These are phyloP conservation scores for Glycine soja DNA, from an alignment of 306 rosid genomes.

Conservation along the genomic window DNA sequence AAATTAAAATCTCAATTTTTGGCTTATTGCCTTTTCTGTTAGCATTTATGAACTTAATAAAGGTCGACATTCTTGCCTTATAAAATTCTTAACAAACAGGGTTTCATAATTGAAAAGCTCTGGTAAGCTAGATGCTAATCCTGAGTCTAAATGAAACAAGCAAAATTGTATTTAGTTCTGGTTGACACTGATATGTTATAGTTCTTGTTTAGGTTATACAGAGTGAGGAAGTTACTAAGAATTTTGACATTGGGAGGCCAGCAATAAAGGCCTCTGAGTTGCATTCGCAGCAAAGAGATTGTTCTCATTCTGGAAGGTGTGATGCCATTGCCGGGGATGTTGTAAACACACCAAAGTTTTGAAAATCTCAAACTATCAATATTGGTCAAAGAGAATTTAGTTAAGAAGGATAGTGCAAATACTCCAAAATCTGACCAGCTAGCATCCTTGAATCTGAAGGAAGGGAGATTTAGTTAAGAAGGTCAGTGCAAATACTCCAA, in stretches of 20 bases:
- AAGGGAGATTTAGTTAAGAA: no score
- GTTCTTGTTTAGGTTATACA: constrained; percentile 46
- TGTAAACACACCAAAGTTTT: constrained; percentile 40
- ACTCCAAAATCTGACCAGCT: constrained; percentile 89
- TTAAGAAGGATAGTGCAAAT: constrained; percentile 56
- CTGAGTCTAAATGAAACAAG: no score
- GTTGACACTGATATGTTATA: constrained; percentile 28
- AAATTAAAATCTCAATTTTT: no score
- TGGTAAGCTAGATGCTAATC: neutral
- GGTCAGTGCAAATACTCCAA: no score
- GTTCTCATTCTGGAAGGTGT: constrained; percentile 39
- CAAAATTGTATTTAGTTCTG: neutral
- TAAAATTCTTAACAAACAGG: no score
- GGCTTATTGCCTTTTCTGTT: no score
- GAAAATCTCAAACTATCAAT: constrained; percentile 55
- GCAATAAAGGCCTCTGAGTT: constrained; percentile 45
- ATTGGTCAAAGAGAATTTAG: constrained; percentile 41
- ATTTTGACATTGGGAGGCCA: constrained; percentile 48
- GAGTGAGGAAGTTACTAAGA: constrained; percentile 11
- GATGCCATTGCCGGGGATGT: constrained; percentile 34
- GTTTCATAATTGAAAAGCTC: constrained; percentile 10
- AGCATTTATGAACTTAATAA: no score
- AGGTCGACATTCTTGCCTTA: no score
- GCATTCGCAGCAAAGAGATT: constrained; percentile 51
- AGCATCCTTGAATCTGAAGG: constrained; percentile 82